Percentiles rank a stretch among this genome's conserved stretches.
phyloP scores from a whole-genome alignment of 768 basidiomycete genomes.

The Phlebiopsis gigantea region DNA sequence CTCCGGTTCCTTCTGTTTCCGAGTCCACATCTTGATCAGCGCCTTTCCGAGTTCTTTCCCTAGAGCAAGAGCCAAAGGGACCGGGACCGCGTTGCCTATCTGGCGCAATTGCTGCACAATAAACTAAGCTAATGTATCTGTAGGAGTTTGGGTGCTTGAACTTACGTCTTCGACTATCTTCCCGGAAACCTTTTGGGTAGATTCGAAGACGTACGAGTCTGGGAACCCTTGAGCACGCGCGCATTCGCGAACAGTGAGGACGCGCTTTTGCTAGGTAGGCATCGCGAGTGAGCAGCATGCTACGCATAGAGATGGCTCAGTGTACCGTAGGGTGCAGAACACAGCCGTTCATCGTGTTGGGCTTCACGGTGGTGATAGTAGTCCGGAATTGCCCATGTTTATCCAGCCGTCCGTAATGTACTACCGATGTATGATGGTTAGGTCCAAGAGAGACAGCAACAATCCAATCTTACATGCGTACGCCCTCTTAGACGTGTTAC shows the following conservation, averaged over 20 bases:
- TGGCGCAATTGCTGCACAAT: constrained; percentile 61
- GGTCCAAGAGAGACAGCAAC: constrained; percentile 26
- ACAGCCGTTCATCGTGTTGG: constrained; percentile 41
- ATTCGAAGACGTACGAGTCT: constrained; percentile 60
- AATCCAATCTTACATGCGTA: constrained; percentile 21
- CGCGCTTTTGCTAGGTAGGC: constrained; percentile 57
- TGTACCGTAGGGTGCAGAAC: constrained; percentile 45
- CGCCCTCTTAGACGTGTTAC: neutral
- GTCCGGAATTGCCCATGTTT: constrained; percentile 52
- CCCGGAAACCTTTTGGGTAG: constrained; percentile 31
- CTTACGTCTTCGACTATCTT: constrained; percentile 49
- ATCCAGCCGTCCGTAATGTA: constrained; percentile 53
- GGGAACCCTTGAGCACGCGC: constrained; percentile 80
- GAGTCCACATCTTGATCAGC: constrained; percentile 41
- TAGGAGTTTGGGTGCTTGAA: constrained; percentile 5
- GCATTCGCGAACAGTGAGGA: constrained; percentile 59
- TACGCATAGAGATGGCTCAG: constrained; percentile 14
- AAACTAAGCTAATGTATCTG: no score
- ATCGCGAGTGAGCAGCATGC: neutral
- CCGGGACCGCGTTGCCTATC: constrained; percentile 78
- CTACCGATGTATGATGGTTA: constrained; percentile 25
- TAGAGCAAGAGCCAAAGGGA: constrained; percentile 60
- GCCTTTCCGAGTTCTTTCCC: constrained; percentile 43
- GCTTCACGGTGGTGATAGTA: constrained; percentile 51
- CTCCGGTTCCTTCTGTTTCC: constrained; percentile 31